Conservation (phyloP, 352 stramenopile genomes). For the Pythium dissotocum region DNA sequence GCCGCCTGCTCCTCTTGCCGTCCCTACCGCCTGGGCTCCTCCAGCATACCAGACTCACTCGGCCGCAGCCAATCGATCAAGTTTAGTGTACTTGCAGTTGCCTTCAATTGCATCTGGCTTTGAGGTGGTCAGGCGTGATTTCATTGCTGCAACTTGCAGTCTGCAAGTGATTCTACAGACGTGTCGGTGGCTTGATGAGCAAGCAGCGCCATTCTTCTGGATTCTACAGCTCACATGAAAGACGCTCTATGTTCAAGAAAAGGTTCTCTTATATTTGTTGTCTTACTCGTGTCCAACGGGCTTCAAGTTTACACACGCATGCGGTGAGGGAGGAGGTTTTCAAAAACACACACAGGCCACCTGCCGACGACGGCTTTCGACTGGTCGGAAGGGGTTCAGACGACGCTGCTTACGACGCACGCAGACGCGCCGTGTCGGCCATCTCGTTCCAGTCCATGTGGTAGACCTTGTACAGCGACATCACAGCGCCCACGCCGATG, state of each 20-base stretch:
- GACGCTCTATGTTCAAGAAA: not conserved
- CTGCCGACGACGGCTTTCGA: not conserved
- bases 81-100: not conserved
- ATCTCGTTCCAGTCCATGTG: slow-evolving; percentile 59
- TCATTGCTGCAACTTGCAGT: no score
- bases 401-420: slow-evolving; percentile 33
- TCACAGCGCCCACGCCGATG: slow-evolving; percentile 51
- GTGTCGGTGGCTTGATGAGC: not conserved
- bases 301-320: no score
- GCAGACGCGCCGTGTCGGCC: slow-evolving; percentile 52
- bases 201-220: not conserved
- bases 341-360: not conserved
- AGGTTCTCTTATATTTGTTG: not conserved
- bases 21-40: not conserved
- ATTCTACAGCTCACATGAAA: no score
- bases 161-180: not conserved
- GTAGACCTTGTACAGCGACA: slow-evolving; percentile 66
- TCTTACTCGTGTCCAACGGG: not conserved
- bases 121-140: not conserved
- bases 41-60: no score
- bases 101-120: not conserved
- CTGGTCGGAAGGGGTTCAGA: no score
- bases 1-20: no score
- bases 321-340: not conserved
- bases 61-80: not conserved